Evolutionary conservation across 2,329 filamentous ascomycete species (phyloP), one percentile per base, ranked within the genome.

Genomic region (Nemania diffusa): DNA sequence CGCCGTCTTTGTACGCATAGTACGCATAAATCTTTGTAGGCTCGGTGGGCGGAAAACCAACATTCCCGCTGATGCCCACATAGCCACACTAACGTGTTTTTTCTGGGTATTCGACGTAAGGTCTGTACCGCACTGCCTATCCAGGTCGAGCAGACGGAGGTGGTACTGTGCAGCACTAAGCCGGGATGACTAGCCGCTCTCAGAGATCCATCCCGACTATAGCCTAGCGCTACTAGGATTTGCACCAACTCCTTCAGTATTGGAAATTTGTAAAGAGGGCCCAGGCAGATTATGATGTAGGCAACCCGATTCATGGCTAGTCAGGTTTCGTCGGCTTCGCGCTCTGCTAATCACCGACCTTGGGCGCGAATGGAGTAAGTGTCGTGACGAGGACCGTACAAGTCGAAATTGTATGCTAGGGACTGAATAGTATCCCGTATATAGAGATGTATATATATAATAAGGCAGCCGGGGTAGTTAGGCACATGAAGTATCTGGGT

Each of bases 241-340:
- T 40, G 34, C 34, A 15, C 34, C 34, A 3, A 40, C 15, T 13
- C 11, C 34, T 13, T 13, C 34, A 13, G 34, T 40, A 40, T n/a
- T 40, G 34, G 34, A 3, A 40, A 13, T 40, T 13, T 40, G 5
- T 46, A 46, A 2, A 27, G 26, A 22, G 32, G n/a, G 51, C 29
- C 32, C 37, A 29, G 22, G 44, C 46, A 29, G 46, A 29, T 60
- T 17, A 52, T 59, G 57, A 52, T 52, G 46, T 22, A 52, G 27
- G 7, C 46, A 3, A 60, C 8, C 29, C 32, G 29, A 37, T 52
- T 40, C 32, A 42, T 48, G 48, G 3, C 42, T 51, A 50, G 44
- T 58, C n/a, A 27, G 26, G 46, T 27, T 26, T n/a, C n/a, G 32
- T 60, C 57, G 57, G 57, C 40, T 9, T 60, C 57, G 57, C 57